A percentile compares a stretch with the other conserved stretches of the same genome.
phyloP scores from a whole-genome alignment of 768 basidiomycete genomes.

The Cystobasidium onofrii region DNA sequence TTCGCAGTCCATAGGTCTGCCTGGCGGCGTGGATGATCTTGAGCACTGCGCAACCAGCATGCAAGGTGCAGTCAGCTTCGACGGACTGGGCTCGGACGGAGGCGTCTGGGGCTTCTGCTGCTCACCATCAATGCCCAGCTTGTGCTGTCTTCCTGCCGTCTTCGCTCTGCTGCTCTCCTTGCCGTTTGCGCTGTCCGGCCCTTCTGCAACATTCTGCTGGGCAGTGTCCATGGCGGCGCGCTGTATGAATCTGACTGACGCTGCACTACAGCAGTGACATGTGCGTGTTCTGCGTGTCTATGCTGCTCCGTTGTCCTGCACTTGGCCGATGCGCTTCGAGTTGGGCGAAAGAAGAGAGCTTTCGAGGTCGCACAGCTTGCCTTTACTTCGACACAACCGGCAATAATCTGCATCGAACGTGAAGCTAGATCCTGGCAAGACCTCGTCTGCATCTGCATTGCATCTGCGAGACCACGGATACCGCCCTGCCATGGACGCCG shows the following conservation, averaged over 20 bases:
- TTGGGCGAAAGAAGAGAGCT: neutral
- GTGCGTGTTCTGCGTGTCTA: neutral
- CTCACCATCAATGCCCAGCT: neutral
- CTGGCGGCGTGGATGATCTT: constrained; percentile 61
- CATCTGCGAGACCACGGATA: too few species aligned
- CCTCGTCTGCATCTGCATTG: too few species aligned
- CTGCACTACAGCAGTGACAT: neutral
- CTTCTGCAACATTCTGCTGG: neutral
- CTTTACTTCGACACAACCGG: neutral
- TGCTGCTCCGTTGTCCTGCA: too few species aligned
- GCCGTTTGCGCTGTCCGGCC: neutral
- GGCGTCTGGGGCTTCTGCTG: too few species aligned
- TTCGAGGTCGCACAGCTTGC: neutral
- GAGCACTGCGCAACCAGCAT: constrained; percentile 32
- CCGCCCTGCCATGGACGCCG: neutral
- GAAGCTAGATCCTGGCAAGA: too few species aligned
- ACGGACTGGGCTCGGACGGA: too few species aligned
- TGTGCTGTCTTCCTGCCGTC: neutral
- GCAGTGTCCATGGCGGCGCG: neutral
- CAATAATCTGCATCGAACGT: too few species aligned
- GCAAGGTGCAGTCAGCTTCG: too few species aligned
- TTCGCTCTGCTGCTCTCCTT: neutral
- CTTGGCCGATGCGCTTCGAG: too few species aligned
- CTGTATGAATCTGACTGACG: neutral
- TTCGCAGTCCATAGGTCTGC: constrained; percentile 79